phyloP scores from a whole-genome alignment of 805 yeast species.

The Saccharomycopsis sp. region DNA sequence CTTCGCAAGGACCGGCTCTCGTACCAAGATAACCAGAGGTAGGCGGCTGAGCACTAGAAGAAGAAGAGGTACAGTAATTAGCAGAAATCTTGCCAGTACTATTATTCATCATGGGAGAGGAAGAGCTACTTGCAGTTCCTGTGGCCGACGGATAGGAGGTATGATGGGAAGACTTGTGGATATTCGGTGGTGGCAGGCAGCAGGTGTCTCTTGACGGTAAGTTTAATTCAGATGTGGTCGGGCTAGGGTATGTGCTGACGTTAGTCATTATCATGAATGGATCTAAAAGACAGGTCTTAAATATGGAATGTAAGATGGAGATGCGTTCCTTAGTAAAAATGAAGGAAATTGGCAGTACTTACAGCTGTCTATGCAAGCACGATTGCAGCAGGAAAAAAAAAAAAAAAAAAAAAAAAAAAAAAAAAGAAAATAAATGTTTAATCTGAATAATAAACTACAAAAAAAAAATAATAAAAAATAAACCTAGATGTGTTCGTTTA shows the following conservation, averaged over 20 bases:
- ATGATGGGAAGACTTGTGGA: background rate
- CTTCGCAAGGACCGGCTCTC: background rate
- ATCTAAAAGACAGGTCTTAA: constrained; percentile 14
- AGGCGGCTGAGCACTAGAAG: background rate
- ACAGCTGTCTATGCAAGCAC: too few species aligned
- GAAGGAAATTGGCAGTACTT: too few species aligned
- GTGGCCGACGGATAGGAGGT: background rate
- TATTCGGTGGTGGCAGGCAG: constrained; percentile 5
- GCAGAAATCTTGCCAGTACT: background rate
- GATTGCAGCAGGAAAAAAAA: too few species aligned
- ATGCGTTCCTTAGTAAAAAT: too few species aligned
- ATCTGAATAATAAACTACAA: too few species aligned
- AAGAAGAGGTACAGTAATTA: background rate
- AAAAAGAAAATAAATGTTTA: too few species aligned
- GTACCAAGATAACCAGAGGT: background rate
- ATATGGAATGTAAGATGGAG: too few species aligned
- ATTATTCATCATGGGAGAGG: background rate
- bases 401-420: too few species aligned
- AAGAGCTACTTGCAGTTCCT: background rate
- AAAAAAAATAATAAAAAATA: too few species aligned
- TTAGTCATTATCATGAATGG: constrained; percentile 22
- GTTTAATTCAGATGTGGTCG: too few species aligned
- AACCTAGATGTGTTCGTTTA: too few species aligned
- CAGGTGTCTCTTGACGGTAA: constrained; percentile 17
- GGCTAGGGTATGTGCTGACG: constrained; percentile 20